Conservation (phyloP, 73 alveolate genomes). For the Paramecium pentaurelia region DNA sequence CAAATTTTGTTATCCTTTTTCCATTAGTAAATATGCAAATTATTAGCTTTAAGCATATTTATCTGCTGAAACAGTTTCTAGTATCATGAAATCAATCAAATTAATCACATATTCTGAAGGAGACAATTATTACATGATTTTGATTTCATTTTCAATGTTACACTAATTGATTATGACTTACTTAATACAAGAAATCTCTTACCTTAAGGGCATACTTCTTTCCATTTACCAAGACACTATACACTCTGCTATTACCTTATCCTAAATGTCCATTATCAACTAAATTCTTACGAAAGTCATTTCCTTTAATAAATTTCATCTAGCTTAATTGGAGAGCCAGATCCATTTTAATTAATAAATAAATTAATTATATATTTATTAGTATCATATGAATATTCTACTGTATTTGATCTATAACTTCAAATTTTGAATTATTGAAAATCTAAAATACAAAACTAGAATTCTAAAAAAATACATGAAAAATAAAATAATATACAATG, state of each 20-base stretch:
- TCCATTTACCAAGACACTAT: not conserved
- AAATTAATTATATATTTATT: not conserved
- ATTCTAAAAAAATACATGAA: too few species aligned
- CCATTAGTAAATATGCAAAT: constrained; percentile 6
- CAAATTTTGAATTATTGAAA: not conserved
- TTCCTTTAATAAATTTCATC: constrained; percentile 25
- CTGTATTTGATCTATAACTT: not conserved
- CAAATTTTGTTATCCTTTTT: not conserved
- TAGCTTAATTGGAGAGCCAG: not conserved
- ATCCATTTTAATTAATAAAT: not conserved
- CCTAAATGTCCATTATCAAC: constrained; percentile 8
- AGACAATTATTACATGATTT: not conserved
- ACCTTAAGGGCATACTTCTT: not conserved
- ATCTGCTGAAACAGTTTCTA: not conserved
- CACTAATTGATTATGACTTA: not conserved
- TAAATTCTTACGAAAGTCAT: not conserved
- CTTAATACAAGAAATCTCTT: not conserved
- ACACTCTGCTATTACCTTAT: not conserved
- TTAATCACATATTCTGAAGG: not conserved
- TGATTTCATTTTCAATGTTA: not conserved
- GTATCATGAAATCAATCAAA: not conserved
- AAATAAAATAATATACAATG: too few species aligned
- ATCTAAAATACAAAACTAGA: too few species aligned
- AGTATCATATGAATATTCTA: not conserved
- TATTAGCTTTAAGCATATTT: not conserved